Percentiles rank a stretch among this genome's conserved stretches.
Evolutionary conservation across 1,139 yeast genomes (phyloP).

Genomic region (Barnettozyma hawaiiensis): DNA sequence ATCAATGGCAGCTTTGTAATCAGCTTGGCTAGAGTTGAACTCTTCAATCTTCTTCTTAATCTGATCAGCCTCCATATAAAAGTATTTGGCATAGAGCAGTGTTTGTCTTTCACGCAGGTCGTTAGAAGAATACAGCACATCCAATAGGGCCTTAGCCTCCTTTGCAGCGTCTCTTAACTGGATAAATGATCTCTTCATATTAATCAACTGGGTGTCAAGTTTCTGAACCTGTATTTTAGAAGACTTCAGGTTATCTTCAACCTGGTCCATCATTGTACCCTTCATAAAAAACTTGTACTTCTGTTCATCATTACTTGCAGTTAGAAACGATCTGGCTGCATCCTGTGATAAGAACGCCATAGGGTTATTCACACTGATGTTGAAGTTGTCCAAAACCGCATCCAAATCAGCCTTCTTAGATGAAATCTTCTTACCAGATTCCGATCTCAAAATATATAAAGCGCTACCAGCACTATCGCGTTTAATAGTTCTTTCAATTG

Average conservation of each 20-base stretch:
- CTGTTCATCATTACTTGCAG: constrained; percentile 62
- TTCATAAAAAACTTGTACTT: constrained; percentile 75
- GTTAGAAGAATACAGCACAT: constrained; percentile 28
- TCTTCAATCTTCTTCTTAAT: constrained; percentile 23
- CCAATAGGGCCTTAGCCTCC: constrained; percentile 37
- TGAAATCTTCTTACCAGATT: constrained; percentile 47
- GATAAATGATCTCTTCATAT: constrained; percentile 33
- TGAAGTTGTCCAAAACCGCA: constrained; percentile 61
- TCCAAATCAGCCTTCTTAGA: constrained; percentile 61
- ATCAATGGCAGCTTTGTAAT: constrained; percentile 25
- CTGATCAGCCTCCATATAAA: constrained; percentile 47
- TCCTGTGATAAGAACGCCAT: constrained; percentile 92
- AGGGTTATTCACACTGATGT: constrained; percentile 84
- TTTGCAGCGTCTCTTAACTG: constrained; percentile 29
- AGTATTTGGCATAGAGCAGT: constrained; percentile 52
- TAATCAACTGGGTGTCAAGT: constrained; percentile 37
- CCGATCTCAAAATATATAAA: constrained; percentile 50
- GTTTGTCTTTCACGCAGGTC: constrained; percentile 40
- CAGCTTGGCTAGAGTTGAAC: constrained; percentile 24
- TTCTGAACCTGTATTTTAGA: constrained; percentile 37
- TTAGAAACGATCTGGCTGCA: constrained; percentile 83
- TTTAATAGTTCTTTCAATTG: constrained; percentile 64
- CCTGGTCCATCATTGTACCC: constrained; percentile 68
- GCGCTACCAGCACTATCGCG: constrained; percentile 41
- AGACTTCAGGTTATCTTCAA: constrained; percentile 44